Conservation (phyloP, 352 stramenopile genomes). For the Thalassiosira exigua region DNA sequence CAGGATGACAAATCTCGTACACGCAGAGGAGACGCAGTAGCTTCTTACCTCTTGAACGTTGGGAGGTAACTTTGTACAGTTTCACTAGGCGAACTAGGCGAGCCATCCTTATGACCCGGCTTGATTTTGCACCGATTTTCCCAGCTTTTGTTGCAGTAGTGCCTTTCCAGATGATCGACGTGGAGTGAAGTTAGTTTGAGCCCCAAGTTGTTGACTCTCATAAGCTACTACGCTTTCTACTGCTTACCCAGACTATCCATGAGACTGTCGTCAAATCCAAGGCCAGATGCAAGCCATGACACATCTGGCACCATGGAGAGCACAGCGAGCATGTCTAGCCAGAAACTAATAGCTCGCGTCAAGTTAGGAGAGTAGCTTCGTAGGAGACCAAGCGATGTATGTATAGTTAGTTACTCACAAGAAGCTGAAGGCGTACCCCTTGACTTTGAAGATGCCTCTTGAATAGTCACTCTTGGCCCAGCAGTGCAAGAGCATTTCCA, state of each 20-base stretch:
- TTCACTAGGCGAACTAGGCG: constrained; percentile 71
- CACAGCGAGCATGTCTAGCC: constrained; percentile 65
- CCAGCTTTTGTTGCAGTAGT: constrained; percentile 58
- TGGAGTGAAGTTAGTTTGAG: neutral
- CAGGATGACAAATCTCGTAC: neutral
- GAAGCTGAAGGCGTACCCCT: constrained; percentile 70
- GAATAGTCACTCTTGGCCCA: constrained; percentile 68
- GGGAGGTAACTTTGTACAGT: constrained; percentile 76
- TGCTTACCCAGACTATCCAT: constrained; percentile 44
- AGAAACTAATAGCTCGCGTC: too few species aligned
- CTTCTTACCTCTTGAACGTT: constrained; percentile 49
- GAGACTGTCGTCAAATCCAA: constrained; percentile 36
- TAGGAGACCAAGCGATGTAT: too few species aligned
- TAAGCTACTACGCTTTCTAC: too few species aligned
- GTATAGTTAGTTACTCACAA: too few species aligned
- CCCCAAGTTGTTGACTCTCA: too few species aligned
- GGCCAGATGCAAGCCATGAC: constrained; percentile 46
- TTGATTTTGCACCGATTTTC: constrained; percentile 67
- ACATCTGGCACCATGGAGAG: constrained; percentile 69
- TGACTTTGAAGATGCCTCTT: constrained; percentile 51
- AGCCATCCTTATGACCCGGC: constrained; percentile 69
- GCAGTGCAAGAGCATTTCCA: constrained; percentile 61
- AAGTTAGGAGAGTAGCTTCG: too few species aligned
- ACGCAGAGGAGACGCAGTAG: neutral
- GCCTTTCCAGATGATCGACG: constrained; percentile 9